These are phyloP conservation scores for Jatropha curcas DNA, from an alignment of 345 rosid genomes.

Conservation along the genomic window DNA sequence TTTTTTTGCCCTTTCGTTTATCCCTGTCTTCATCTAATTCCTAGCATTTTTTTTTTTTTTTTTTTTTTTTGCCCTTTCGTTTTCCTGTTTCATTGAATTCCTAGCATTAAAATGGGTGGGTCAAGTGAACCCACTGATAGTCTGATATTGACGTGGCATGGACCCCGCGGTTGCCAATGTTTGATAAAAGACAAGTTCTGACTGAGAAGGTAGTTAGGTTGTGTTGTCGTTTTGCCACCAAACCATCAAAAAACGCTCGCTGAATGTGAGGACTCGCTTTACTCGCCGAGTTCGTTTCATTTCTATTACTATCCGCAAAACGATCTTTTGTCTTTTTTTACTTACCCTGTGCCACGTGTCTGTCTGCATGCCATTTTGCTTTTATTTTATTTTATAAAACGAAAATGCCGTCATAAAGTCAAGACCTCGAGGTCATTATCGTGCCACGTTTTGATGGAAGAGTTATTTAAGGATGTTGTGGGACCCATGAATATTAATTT, in stretches of 20 bases:
- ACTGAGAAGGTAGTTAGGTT: not conserved
- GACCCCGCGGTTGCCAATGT: too few relatives aligned
- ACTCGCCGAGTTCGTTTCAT: not conserved
- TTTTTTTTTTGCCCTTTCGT: too few relatives aligned
- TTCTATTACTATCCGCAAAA: not conserved
- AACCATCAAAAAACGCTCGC: conserved; percentile 12
- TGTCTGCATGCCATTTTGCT: not conserved
- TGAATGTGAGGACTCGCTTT: not conserved
- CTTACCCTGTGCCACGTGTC: conserved; percentile 19
- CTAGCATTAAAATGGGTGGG: too few relatives aligned
- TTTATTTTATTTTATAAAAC: not conserved
- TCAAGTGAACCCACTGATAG: too few relatives aligned
- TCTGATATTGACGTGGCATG: too few relatives aligned
- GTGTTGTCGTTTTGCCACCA: conserved; percentile 10
- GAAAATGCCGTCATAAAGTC: not conserved
- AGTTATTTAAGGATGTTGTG: too few relatives aligned
- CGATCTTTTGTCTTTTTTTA: not conserved
- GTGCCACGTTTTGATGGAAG: not conserved
- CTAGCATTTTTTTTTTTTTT: too few relatives aligned
- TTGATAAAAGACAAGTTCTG: too few relatives aligned
- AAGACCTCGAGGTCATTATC: not conserved
- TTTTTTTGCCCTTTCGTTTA: too few relatives aligned
- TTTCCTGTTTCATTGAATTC: too few relatives aligned
- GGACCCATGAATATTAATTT: too few relatives aligned
- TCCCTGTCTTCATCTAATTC: too few relatives aligned